These are phyloP conservation scores for Porphyra umbilicalis DNA, from an alignment of 31 red algal genomes.

Conservation along the genomic window DNA sequence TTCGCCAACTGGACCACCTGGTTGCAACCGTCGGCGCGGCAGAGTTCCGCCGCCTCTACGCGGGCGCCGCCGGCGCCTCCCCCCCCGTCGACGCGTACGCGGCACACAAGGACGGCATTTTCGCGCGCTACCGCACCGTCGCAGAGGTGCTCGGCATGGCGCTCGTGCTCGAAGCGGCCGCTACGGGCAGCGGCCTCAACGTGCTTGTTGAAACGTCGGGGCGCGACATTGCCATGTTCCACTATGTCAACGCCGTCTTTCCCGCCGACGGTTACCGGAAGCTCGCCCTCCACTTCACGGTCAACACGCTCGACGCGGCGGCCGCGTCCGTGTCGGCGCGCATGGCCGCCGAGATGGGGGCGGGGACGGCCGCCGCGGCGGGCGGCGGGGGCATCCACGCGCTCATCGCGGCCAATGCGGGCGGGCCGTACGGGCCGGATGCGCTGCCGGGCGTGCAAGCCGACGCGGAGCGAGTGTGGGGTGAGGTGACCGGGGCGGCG, in stretches of 20 bases:
- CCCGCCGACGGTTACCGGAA: neutral
- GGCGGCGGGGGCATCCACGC: neutral
- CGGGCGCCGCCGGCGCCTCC: neutral
- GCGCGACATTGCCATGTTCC: neutral
- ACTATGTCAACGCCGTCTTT: neutral
- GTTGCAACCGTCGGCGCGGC: neutral
- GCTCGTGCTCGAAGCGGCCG: neutral
- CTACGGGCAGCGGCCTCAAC: neutral
- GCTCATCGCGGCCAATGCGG: constrained; percentile 1
- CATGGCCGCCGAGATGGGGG: neutral
- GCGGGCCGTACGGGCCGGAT: constrained; percentile 5
- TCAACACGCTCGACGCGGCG: neutral
- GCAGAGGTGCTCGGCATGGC: neutral
- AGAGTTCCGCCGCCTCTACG: neutral
- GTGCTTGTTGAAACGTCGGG: neutral
- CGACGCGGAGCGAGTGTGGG: neutral
- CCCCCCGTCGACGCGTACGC: neutral
- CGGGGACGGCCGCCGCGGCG: neutral
- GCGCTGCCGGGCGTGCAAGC: neutral
- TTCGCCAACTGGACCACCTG: constrained; percentile 5
- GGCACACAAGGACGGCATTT: neutral
- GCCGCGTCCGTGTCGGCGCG: neutral
- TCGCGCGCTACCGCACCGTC: neutral
- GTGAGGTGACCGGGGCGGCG: neutral
- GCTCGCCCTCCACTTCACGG: neutral